These are phyloP conservation scores for Globisporangium emineosum DNA, from an alignment of 352 stramenopile species.

Conservation along the genomic window DNA sequence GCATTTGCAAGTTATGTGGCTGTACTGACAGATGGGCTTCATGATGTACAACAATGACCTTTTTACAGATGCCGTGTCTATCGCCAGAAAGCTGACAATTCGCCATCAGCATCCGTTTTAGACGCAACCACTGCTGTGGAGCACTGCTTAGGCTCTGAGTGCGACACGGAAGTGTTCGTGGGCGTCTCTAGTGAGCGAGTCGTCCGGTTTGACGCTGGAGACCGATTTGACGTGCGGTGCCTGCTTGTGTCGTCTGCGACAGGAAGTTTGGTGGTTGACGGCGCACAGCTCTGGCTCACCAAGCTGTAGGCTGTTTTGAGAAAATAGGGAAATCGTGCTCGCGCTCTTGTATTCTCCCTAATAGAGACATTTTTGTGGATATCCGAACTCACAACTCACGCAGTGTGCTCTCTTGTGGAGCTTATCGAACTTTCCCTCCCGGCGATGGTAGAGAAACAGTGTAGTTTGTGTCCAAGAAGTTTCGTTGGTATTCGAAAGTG, in stretches of 20 bases:
- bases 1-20: background rate
- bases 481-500: background rate
- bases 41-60: no score
- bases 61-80: slow-evolving; percentile 37
- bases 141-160: slow-evolving; percentile 29
- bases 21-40: no score
- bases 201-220: slow-evolving; percentile 22
- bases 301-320: slow-evolving; percentile 21
- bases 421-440: no score
- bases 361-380: slow-evolving; percentile 7
- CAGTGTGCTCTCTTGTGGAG: background rate
- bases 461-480: no score
- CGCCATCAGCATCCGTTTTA: slow-evolving; percentile 19
- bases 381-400: background rate
- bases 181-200: slow-evolving; percentile 41
- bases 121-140: slow-evolving; percentile 39
- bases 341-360: background rate
- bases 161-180: slow-evolving; percentile 42
- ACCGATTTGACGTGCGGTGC: slow-evolving; percentile 42
- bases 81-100: slow-evolving; percentile 16
- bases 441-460: no score
- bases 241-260: slow-evolving; percentile 16
- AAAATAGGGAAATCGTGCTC: background rate
- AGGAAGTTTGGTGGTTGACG: slow-evolving; percentile 35
- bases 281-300: slow-evolving; percentile 41